Evolutionary conservation across 257 asterid species (phyloP), one percentile per base, ranked within the genome.

Genomic region (Ilex aquifolium): DNA sequence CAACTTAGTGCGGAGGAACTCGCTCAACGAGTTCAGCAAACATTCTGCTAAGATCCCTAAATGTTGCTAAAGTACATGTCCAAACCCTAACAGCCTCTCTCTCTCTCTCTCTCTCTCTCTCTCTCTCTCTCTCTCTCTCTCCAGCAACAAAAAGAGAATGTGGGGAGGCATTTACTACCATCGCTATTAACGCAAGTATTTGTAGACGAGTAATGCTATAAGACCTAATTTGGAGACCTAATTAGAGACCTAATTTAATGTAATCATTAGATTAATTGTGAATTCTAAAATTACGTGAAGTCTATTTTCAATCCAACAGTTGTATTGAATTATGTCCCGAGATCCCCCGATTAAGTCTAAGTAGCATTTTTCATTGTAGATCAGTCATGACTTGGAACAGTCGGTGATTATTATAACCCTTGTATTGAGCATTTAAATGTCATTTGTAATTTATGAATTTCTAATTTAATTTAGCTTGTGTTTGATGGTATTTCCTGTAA

Each of bases 1-100:
- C 95, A 87, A 67, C 95, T 89, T 31, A 92, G 98, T 65, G 98
- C 98, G 4, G 96, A 92, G 68, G 98, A 92, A 57, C 73, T 92
- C 73, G 98, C 98, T 42, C 85, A 85, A 57, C 91, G 79, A 65
- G 83, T 92, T 76, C 98, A 87, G 78, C 93, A 79, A 76, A 89
- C 97, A 54, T 92, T 92, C 84, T 78, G 85, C 87, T 85, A 76
- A 77, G 4, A 53, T 3, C 15, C 31, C 13, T 14, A 10, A 10
- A 14, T 2, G 13, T 10, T 53, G 27, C 11, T 21, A 8, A 10
- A 53, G 2, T 21, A 15, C 57, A 53, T 53, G 57, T n/a, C 11
- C 29, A 53, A 49, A 49, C 14, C 30, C 30, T 53, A 53, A 53
- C 30, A 53, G 30, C 27, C 57, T 53, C 30, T 53, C 30, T 53